Percentiles rank a stretch among this genome's conserved stretches.
These are phyloP conservation scores for Magnolia sinica DNA, from an alignment of 164 flowering plant species.

Conservation along the genomic window DNA sequence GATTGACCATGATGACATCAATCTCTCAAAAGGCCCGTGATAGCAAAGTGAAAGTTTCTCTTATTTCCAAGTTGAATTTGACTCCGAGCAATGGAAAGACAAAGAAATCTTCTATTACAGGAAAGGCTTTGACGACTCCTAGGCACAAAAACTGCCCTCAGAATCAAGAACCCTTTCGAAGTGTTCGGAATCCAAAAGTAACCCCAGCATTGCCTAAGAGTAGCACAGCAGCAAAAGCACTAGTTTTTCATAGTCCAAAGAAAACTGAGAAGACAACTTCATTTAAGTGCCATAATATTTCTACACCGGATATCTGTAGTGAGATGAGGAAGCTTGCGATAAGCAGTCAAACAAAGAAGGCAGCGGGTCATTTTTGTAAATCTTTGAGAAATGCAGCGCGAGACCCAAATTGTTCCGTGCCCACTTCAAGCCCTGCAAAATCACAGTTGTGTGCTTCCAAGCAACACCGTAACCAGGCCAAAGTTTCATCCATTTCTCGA, in stretches of 20 bases:
- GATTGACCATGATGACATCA: constrained; percentile 47
- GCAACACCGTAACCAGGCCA: constrained; percentile 26
- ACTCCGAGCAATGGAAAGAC: constrained; percentile 46
- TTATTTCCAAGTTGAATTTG: constrained; percentile 29
- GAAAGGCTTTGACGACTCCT: constrained; percentile 75
- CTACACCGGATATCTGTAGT: constrained; percentile 42
- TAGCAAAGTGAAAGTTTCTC: constrained; percentile 32
- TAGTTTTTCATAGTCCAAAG: constrained; percentile 70
- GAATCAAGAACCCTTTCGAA: constrained; percentile 41
- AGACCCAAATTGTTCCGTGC: constrained; percentile 17
- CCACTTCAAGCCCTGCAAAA: constrained; percentile 25
- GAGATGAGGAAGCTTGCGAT: constrained; percentile 67
- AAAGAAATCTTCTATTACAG: constrained; percentile 32
- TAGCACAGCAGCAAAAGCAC: constrained; percentile 52
- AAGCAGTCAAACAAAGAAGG: constrained; percentile 36
- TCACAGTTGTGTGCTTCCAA: constrained; percentile 26
- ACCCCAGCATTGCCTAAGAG: constrained; percentile 27
- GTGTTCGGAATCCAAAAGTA: constrained; percentile 50
- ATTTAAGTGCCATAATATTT: constrained; percentile 33
- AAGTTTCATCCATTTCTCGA: constrained; percentile 24
- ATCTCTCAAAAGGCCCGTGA: constrained; percentile 43
- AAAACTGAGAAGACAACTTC: constrained; percentile 37
- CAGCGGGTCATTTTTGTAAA: constrained; percentile 20
- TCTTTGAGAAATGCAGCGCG: constrained; percentile 15
- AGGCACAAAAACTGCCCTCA: constrained; percentile 36